These are phyloP conservation scores for Mrakia hoshinonis DNA, from an alignment of 768 basidiomycete species.

Conservation along the genomic window DNA sequence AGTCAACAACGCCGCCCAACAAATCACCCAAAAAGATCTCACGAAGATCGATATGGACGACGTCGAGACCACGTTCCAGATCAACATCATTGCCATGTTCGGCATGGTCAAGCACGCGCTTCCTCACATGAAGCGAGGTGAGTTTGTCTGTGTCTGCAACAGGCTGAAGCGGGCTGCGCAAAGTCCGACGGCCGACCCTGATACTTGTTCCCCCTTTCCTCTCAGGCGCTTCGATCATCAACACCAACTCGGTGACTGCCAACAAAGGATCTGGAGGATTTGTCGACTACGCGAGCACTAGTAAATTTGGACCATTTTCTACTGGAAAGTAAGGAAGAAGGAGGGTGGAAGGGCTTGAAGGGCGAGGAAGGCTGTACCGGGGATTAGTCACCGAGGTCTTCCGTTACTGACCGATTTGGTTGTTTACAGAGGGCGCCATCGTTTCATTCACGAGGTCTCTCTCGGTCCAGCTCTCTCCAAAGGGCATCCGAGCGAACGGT, in stretches of 20 bases:
- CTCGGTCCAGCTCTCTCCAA: constrained; percentile 49
- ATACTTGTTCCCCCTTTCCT: too few species aligned
- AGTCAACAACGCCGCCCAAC: constrained; percentile 48
- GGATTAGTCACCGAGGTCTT: too few species aligned
- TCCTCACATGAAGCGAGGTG: constrained; percentile 54
- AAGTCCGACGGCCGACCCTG: too few species aligned
- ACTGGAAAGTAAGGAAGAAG: too few species aligned
- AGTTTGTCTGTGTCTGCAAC: too few species aligned
- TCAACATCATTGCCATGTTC: constrained; percentile 54
- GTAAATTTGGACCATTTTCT: too few species aligned
- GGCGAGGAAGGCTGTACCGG: too few species aligned
- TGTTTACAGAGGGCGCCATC: constrained; percentile 50
- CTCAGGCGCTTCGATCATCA: constrained; percentile 51
- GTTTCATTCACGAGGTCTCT: constrained; percentile 52
- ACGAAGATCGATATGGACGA: constrained; percentile 49
- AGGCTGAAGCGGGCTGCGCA: too few species aligned
- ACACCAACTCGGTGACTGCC: constrained; percentile 54
- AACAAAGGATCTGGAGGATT: constrained; percentile 42
- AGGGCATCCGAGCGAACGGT: constrained; percentile 53
- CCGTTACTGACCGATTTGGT: too few species aligned
- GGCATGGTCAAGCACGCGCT: constrained; percentile 52
- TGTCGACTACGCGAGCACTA: constrained; percentile 53
- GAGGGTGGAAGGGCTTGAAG: too few species aligned
- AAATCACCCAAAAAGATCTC: constrained; percentile 46
- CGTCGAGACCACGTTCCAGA: constrained; percentile 51